Conservation (phyloP, 202 grass and related monocot genomes). For the Schoenoplectus triqueter region DNA sequence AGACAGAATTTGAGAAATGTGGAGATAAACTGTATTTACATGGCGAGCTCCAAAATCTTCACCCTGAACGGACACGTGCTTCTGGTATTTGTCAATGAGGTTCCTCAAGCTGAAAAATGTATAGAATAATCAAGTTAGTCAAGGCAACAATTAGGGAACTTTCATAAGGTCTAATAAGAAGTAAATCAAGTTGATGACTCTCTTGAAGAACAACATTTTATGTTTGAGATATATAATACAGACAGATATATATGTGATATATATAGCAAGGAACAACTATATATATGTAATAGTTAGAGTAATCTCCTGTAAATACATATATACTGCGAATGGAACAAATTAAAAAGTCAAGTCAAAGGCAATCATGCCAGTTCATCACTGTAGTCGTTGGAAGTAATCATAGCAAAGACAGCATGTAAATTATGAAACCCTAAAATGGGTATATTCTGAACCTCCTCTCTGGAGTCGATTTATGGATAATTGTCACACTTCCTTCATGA, state of each 20-base stretch:
- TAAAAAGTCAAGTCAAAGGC: conserved; percentile 5
- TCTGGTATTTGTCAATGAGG: conserved; percentile 14
- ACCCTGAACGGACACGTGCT: conserved; percentile 5
- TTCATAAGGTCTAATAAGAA: not conserved
- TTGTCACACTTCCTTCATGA: conserved; percentile 14
- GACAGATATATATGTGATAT: not conserved
- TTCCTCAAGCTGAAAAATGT: not conserved
- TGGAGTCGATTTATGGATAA: conserved; percentile 29
- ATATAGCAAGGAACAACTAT: not conserved
- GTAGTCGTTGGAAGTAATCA: conserved; percentile 39
- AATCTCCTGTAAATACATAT: not conserved
- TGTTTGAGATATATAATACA: not conserved
- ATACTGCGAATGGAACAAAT: conserved; percentile 6
- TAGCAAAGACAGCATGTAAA: conserved; percentile 38
- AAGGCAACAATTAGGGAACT: not conserved
- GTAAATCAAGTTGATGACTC: not conserved
- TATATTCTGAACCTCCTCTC: conserved; percentile 22
- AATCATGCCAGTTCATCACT: conserved; percentile 29
- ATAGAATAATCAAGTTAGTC: not conserved
- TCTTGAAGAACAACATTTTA: not conserved
- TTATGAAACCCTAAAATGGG: conserved; percentile 38
- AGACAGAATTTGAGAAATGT: not conserved
- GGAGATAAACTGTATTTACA: not conserved
- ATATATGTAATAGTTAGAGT: not conserved
- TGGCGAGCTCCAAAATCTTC: not conserved